Evolutionary conservation across 75 land plant species (phyloP).

Genomic region (Ceratopteris richardii): DNA sequence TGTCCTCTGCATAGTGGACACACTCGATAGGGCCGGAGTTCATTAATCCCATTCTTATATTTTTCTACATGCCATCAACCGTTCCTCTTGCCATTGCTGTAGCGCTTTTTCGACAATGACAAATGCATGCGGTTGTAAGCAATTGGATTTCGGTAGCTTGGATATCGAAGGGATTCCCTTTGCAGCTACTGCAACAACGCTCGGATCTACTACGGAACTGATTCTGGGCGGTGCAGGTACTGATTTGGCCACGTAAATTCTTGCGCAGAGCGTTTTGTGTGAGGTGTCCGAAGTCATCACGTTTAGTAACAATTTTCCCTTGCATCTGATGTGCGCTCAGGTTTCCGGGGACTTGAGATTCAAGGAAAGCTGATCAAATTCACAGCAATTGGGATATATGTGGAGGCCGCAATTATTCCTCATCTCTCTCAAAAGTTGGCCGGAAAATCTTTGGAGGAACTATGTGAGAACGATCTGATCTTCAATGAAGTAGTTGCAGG

Average conservation of each 20-base stretch:
- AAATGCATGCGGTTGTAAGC: no score
- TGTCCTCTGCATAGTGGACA: no score
- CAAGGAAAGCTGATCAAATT: slow-evolving; percentile 48
- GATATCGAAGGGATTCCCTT: slow-evolving; percentile 36
- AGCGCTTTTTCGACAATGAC: no score
- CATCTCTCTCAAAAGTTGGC: slow-evolving; percentile 43
- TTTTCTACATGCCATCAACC: no score
- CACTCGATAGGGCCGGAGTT: no score
- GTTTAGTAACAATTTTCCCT: background rate
- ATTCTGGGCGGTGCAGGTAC: slow-evolving; percentile 65
- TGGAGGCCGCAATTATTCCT: slow-evolving; percentile 34
- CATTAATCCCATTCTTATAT: no score
- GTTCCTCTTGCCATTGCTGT: no score
- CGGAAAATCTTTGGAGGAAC: slow-evolving; percentile 43
- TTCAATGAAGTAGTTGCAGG: slow-evolving; percentile 1
- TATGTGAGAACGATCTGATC: slow-evolving; percentile 5
- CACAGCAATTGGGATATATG: slow-evolving; percentile 61
- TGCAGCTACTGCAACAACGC: slow-evolving; percentile 27
- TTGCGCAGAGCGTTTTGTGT: background rate
- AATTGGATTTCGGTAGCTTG: slow-evolving; percentile 6
- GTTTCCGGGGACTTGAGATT: slow-evolving; percentile 49
- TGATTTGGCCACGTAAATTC: background rate
- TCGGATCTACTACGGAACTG: slow-evolving; percentile 24
- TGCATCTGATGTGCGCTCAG: no score
- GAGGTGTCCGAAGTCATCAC: background rate